Conservation (phyloP, 2,329 filamentous ascomycete species). For the Ophiocordyceps sinensis region DNA sequence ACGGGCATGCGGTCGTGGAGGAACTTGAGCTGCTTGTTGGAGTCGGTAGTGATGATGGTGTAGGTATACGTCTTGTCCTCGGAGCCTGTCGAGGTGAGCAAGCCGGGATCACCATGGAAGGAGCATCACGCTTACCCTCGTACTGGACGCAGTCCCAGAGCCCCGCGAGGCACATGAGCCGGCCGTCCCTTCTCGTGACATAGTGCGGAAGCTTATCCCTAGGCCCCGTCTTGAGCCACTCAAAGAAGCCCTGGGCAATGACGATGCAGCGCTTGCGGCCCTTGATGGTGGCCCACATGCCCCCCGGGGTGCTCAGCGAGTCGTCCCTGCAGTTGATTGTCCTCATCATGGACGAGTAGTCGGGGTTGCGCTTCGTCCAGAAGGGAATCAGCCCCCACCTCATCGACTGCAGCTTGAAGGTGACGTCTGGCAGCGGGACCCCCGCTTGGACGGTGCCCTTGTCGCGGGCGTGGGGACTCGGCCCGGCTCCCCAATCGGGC, state of each 20-base stretch:
- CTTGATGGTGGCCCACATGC: conserved; percentile 92
- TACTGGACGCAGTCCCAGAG: conserved; percentile 82
- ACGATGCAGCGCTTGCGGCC: conserved; percentile 76
- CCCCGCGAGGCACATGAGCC: conserved; percentile 78
- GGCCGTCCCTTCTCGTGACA: conserved; percentile 65
- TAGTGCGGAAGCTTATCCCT: conserved; percentile 80
- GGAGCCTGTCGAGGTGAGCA: conserved; percentile 4
- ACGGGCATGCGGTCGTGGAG: conserved; percentile 95
- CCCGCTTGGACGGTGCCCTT: conserved; percentile 1
- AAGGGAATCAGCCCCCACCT: conserved; percentile 92
- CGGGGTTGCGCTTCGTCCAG: conserved; percentile 77
- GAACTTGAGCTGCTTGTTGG: conserved; percentile 70
- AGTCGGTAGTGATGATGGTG: conserved; percentile 82
- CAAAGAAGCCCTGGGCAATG: conserved; percentile 84
- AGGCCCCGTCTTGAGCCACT: conserved; percentile 71
- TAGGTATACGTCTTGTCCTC: conserved; percentile 71
- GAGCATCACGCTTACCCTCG: conserved; percentile 39
- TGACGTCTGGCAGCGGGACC: conserved; percentile 17
- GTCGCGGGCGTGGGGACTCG: conserved; percentile 7
- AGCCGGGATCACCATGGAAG: not conserved
- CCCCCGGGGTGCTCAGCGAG: conserved; percentile 57
- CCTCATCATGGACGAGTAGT: conserved; percentile 64
- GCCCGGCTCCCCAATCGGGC: conserved; percentile 42
- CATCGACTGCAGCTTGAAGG: conserved; percentile 81
- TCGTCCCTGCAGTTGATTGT: conserved; percentile 95